Evolutionary conservation across 2,329 filamentous ascomycete species (phyloP).

Genomic region (Fusarium albosuccineum): DNA sequence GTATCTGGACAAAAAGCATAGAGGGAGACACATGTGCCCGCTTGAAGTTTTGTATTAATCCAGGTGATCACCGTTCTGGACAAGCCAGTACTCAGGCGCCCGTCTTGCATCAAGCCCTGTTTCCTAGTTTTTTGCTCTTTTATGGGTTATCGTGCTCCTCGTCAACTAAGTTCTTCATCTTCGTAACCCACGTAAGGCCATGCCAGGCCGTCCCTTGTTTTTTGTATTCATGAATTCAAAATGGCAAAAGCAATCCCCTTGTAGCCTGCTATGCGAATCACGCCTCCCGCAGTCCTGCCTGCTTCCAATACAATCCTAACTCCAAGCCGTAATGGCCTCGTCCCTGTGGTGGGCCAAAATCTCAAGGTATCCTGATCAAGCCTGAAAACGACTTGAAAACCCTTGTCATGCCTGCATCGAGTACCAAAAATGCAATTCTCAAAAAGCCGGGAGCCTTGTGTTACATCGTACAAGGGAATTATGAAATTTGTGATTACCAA

Average conservation of each 20-base stretch:
- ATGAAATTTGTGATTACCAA: constrained; percentile 27
- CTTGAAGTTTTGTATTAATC: constrained; percentile 37
- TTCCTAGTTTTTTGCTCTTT: constrained; percentile 34
- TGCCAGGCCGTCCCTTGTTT: constrained; percentile 39
- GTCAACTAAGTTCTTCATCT: constrained; percentile 39
- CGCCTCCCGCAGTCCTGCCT: constrained; percentile 30
- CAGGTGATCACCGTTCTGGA: constrained; percentile 7
- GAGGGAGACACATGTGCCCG: neutral
- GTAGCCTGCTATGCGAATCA: constrained; percentile 34
- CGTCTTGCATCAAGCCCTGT: constrained; percentile 31
- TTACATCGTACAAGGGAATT: constrained; percentile 48
- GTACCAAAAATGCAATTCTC: constrained; percentile 40
- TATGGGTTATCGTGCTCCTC: constrained; percentile 37
- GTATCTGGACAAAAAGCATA: too few species aligned
- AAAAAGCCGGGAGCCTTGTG: constrained; percentile 44
- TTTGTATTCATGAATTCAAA: constrained; percentile 43
- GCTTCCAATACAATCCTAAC: constrained; percentile 47
- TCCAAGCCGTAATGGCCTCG: constrained; percentile 39
- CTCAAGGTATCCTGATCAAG: constrained; percentile 33
- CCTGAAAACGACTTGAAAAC: constrained; percentile 25
- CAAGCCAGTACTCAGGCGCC: neutral
- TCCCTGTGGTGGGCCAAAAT: constrained; percentile 33
- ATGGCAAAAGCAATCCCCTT: constrained; percentile 38
- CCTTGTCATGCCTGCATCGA: constrained; percentile 26
- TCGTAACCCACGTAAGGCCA: constrained; percentile 40